Evolutionary conservation across 805 yeast genomes (phyloP), one percentile per base, ranked within the genome.

Genomic region (Pichia phayaonensis): DNA sequence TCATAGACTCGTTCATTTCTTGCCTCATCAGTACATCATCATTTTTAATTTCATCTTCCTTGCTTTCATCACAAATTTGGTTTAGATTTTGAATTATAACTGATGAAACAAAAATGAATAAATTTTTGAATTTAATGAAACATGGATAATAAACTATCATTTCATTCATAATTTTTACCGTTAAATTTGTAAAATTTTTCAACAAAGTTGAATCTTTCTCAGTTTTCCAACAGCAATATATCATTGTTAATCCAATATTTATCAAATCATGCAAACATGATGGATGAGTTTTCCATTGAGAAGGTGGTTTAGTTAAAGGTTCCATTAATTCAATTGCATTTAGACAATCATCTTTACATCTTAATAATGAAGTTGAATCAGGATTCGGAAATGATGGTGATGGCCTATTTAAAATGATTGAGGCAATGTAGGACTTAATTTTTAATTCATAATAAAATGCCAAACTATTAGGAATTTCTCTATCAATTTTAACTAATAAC

Each of bases 381-480:
- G 64, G 64, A 20, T 46, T 43, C 2, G 56, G 56, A 36, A 55
- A 60, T 8, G 62, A 59, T 2, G 64, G 64, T 20, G 62, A 58
- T 8, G 64, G 64, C 18, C 64, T 46, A 43, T 57, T 54, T 24
- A 60, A 44, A 12, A 60, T 51, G 16, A 59, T 54, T 15, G 58
- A 51, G 11, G 45, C 47, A 10, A 60, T 58, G 42, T 57, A 54
- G 20, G 51, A 53, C 43, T 59, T 50, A 1, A 50, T 56, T 21
- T 53, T 58, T 20, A 59, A 51, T 39, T 59, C 62, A 42, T 57
- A 55, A 42, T 56, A 54, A 42, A 58, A 57, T 4, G 40, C 22
- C 7, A 53, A 24, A 18, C 44, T 41, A 18, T 45, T 51, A 1
- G 62, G 59, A 15, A 60, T 50, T 40, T 59, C 58, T 4, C 40